A percentile compares a stretch with the other conserved stretches of the same genome.
Evolutionary conservation across 805 yeast species (phyloP).

Genomic region (Saccharomyces kudriavzevii): DNA sequence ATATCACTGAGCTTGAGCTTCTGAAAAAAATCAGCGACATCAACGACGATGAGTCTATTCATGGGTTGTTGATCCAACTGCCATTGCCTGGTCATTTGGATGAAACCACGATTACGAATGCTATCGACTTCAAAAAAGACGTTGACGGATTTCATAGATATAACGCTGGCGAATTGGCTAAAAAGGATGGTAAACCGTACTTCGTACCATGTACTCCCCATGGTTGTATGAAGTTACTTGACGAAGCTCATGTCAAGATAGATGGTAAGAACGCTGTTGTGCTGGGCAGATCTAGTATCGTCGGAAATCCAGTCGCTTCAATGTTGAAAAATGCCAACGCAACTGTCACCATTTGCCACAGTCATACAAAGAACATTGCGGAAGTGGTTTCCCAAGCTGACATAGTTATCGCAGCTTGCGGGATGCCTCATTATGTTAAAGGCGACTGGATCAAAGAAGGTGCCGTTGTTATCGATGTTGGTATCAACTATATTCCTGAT

Average conservation of each 20-base stretch:
- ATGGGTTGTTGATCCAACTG: slow-evolving; percentile 68
- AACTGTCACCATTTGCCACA: slow-evolving; percentile 69
- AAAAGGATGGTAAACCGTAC: slow-evolving; percentile 60
- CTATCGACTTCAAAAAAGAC: slow-evolving; percentile 61
- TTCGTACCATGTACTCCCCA: slow-evolving; percentile 81
- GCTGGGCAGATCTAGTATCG: slow-evolving; percentile 78
- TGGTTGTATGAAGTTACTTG: slow-evolving; percentile 62
- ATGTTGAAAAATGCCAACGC: slow-evolving; percentile 64
- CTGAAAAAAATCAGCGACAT: slow-evolving; percentile 45
- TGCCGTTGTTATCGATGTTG: slow-evolving; percentile 86
- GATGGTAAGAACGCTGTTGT: slow-evolving; percentile 73
- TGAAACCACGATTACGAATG: slow-evolving; percentile 58
- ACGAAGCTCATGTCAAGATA: slow-evolving; percentile 46
- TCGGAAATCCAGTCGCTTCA: slow-evolving; percentile 72
- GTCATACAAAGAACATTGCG: slow-evolving; percentile 48
- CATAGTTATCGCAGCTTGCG: slow-evolving; percentile 83
- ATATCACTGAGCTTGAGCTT: slow-evolving; percentile 48
- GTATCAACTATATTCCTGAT: slow-evolving; percentile 84
- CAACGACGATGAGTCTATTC: slow-evolving; percentile 52
- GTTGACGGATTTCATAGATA: slow-evolving; percentile 78
- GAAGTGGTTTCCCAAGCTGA: slow-evolving; percentile 55
- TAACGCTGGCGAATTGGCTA: slow-evolving; percentile 70
- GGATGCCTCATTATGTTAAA: slow-evolving; percentile 73
- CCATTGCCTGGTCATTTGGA: slow-evolving; percentile 68
- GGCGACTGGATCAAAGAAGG: slow-evolving; percentile 85